Base-by-base conservation (phyloP, 2,329 filamentous ascomycete genomes). In the Aurifilum marmelostoma region DNA sequence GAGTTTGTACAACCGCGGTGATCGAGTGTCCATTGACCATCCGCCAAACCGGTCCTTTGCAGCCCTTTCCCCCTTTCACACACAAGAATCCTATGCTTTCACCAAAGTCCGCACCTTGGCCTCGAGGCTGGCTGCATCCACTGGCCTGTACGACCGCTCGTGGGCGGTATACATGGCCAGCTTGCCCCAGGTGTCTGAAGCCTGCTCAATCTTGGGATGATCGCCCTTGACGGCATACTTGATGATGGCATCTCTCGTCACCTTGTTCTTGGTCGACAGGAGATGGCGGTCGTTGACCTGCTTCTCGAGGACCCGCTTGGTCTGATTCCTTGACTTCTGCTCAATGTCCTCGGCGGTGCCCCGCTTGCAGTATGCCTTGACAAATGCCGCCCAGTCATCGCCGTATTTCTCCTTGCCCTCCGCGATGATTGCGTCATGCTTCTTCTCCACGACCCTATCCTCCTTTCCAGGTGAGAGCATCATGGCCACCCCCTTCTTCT, bases 211-310 rank as follows among this genome's bases (percentile, higher is more conserved):
- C 68, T 73, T 66, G 3, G 79, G 76, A 72, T 83, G 81, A 65
- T 76, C 75, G 62, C 82, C 82, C 65, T 77, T 76, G 58, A 84
- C 71, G 3, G 77, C 75, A 47, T 76, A 73, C 69, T 82, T 78
- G 9, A 82, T 65, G 12, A 84, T 78, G 21, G 79, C 80, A 67
- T 73, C 71, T 74, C 74, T 77, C 6, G 69, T 67, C 16, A 37
- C 69, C 56, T 65, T 65, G 27, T 74, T 76, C 62, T 71, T 63
- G 32, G 67, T 71, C 64, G 24, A n/a, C 39, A 16, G n/a, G 24
- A 67, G n/a, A 3, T 59, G 58, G 34, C 63, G 39, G 24, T 24
- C 50, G 16, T 56, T 47, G 47, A 66, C 67, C 5, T 24, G 4
- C 7, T 11, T 11, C 2, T 14, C 11, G 3, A 71, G 9, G 12